Percentiles rank a stretch among this genome's conserved stretches.
Conservation (phyloP, 208 protist species). For the Wallacemonas collosoma region DNA sequence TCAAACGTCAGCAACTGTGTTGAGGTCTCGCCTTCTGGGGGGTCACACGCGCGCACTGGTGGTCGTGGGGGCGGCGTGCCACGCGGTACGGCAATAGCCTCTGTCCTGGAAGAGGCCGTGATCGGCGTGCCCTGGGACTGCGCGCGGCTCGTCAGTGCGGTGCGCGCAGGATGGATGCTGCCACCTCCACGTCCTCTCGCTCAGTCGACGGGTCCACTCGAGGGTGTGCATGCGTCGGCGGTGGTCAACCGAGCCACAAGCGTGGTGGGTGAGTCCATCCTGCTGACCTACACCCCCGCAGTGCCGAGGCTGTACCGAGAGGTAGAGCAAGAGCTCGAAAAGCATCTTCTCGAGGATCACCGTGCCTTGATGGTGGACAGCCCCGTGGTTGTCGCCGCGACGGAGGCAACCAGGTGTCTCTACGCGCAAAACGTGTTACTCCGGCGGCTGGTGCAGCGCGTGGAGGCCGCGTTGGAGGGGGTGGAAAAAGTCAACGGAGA, state of each 20-base stretch:
- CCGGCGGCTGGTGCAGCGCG: conserved; percentile 37
- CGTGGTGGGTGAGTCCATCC: conserved; percentile 50
- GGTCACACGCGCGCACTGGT: too few species aligned
- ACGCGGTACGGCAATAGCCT: conserved; percentile 25
- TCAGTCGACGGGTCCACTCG: conserved; percentile 1
- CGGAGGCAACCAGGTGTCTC: conserved; percentile 36
- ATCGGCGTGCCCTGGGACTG: conserved; percentile 35
- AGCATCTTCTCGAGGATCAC: conserved; percentile 67
- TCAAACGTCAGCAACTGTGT: too few species aligned
- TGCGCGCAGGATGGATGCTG: conserved; percentile 61
- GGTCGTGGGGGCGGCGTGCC: conserved; percentile 1
- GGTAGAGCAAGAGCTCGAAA: conserved; percentile 75
- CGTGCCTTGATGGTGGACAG: conserved; percentile 62
- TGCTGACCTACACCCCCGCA: conserved; percentile 48
- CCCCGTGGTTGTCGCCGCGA: conserved; percentile 23
- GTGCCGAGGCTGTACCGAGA: conserved; percentile 52
- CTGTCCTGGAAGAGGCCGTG: conserved; percentile 21
- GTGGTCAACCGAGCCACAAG: conserved; percentile 60
- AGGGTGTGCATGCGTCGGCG: conserved; percentile 22
- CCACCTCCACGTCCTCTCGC: conserved; percentile 31
- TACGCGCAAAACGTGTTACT: conserved; percentile 69
- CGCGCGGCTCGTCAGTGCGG: conserved; percentile 40
- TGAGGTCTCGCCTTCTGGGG: too few species aligned
- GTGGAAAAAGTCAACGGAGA: conserved; percentile 40
- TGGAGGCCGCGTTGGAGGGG: conserved; percentile 35